Percentiles rank a stretch among this genome's conserved stretches.
These are phyloP conservation scores for Leccinum arenicola DNA, from an alignment of 768 basidiomycete species.

Conservation along the genomic window DNA sequence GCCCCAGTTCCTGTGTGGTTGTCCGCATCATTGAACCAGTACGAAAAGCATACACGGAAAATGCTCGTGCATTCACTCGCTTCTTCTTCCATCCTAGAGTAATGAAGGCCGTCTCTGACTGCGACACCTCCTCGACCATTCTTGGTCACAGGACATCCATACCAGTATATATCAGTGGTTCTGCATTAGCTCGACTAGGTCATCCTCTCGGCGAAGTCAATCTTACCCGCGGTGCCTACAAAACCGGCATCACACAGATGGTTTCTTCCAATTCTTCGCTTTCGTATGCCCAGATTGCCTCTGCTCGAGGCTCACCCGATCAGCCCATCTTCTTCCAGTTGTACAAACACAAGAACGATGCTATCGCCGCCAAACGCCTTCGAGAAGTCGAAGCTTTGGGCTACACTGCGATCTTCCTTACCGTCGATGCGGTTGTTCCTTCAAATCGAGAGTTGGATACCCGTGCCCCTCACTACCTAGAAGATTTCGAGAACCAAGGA, in stretches of 20 bases:
- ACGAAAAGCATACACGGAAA: slow-evolving; percentile 57
- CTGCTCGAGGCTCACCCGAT: slow-evolving; percentile 46
- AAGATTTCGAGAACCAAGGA: slow-evolving; percentile 50
- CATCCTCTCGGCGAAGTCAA: slow-evolving; percentile 90
- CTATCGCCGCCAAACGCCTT: slow-evolving; percentile 65
- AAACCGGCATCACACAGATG: slow-evolving; percentile 78
- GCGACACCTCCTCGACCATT: slow-evolving; percentile 70
- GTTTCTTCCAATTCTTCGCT: slow-evolving; percentile 76
- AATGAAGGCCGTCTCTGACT: slow-evolving; percentile 60
- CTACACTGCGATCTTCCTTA: slow-evolving; percentile 87
- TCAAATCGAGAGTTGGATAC: slow-evolving; percentile 80
- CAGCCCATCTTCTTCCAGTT: slow-evolving; percentile 81
- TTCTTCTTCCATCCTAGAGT: slow-evolving; percentile 88
- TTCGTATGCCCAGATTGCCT: slow-evolving; percentile 61
- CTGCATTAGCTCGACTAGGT: slow-evolving; percentile 81
- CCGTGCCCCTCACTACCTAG: slow-evolving; percentile 53
- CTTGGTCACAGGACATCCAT: slow-evolving; percentile 70
- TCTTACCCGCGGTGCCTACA: slow-evolving; percentile 67
- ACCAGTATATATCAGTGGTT: slow-evolving; percentile 81
- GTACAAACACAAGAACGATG: slow-evolving; percentile 76
- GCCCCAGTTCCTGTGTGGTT: slow-evolving; percentile 25
- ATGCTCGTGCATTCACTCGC: slow-evolving; percentile 75
- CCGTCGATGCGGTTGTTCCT: slow-evolving; percentile 84
- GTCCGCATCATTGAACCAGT: slow-evolving; percentile 13
- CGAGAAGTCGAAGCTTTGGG: slow-evolving; percentile 68